Evolutionary conservation across 768 basidiomycete species (phyloP).

Genomic region (Pleurotus djamor): DNA sequence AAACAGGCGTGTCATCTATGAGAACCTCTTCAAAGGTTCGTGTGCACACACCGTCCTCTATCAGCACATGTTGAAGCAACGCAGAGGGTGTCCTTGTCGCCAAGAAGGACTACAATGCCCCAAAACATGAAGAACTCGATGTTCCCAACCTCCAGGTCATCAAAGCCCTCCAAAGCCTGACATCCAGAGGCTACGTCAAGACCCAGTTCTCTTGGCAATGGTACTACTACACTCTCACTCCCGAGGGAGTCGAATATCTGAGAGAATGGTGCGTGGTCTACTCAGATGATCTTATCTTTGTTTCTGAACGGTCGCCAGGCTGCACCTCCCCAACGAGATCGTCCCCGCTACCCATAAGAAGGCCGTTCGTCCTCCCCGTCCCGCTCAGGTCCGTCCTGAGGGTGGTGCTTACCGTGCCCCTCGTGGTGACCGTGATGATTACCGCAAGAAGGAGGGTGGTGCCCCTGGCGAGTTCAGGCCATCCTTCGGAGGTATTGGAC

Average conservation of each 20-base stretch:
- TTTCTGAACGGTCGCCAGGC: slow-evolving; percentile 40
- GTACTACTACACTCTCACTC: slow-evolving; percentile 97
- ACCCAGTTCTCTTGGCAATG: slow-evolving; percentile 99
- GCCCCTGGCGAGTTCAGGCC: slow-evolving; percentile 90
- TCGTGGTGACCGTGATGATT: slow-evolving; percentile 87
- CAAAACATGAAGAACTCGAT: slow-evolving; percentile 90
- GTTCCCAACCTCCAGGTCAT: slow-evolving; percentile 71
- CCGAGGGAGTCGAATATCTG: slow-evolving; percentile 96
- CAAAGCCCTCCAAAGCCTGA: slow-evolving; percentile 70
- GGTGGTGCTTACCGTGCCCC: slow-evolving; percentile 80
- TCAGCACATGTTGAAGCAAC: background rate
- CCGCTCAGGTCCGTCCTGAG: slow-evolving; percentile 70
- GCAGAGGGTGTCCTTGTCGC: slow-evolving; percentile 98
- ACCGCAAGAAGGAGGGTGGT: slow-evolving; percentile 89
- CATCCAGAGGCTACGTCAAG: slow-evolving; percentile 86
- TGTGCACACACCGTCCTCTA: background rate
- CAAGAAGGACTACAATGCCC: slow-evolving; percentile 98
- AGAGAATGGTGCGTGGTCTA: slow-evolving; percentile 66
- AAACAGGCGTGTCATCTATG: slow-evolving; percentile 95
- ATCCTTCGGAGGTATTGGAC: slow-evolving; percentile 79
- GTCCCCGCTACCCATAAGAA: slow-evolving; percentile 98
- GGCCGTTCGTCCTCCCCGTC: slow-evolving; percentile 83
- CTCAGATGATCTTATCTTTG: background rate
- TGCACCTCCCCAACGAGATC: slow-evolving; percentile 93
- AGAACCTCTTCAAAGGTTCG: slow-evolving; percentile 94